Evolutionary conservation across 2,329 filamentous ascomycete genomes (phyloP).

Genomic region (Ophiostoma sp.): DNA sequence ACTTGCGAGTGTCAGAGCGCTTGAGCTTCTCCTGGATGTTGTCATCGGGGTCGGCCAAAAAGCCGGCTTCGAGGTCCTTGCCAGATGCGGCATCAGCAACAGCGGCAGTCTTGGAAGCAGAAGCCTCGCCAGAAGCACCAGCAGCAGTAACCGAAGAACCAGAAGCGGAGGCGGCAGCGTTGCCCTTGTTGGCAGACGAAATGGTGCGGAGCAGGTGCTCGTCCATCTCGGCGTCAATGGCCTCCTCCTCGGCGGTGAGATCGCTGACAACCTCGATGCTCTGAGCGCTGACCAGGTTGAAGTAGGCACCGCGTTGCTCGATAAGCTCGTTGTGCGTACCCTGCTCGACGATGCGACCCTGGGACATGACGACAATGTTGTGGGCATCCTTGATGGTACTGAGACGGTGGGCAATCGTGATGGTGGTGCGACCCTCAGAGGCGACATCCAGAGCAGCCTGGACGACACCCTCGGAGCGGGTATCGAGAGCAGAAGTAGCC

Average conservation of each 20-base stretch:
- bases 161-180: slow-evolving; percentile 14
- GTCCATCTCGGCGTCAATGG: slow-evolving; percentile 54
- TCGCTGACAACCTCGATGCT: slow-evolving; percentile 68
- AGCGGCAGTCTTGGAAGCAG: neutral
- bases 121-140: neutral
- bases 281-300: slow-evolving; percentile 83
- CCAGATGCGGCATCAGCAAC: neutral
- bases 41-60: slow-evolving; percentile 61
- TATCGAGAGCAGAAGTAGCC: slow-evolving; percentile 90
- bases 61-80: slow-evolving; percentile 34
- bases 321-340: slow-evolving; percentile 83
- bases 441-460: slow-evolving; percentile 89
- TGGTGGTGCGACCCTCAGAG: slow-evolving; percentile 83
- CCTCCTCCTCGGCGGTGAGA: slow-evolving; percentile 53
- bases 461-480: slow-evolving; percentile 90
- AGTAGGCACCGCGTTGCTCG: slow-evolving; percentile 70
- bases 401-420: slow-evolving; percentile 91
- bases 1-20: slow-evolving; percentile 56
- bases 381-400: slow-evolving; percentile 93
- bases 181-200: slow-evolving; percentile 41
- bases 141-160: neutral
- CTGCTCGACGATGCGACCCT: slow-evolving; percentile 86
- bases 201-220: slow-evolving; percentile 52
- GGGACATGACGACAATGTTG: slow-evolving; percentile 91
- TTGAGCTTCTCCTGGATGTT: slow-evolving; percentile 59